phyloP scores from a whole-genome alignment of 2,329 filamentous ascomycete genomes.

The Talaromyces piceae region DNA sequence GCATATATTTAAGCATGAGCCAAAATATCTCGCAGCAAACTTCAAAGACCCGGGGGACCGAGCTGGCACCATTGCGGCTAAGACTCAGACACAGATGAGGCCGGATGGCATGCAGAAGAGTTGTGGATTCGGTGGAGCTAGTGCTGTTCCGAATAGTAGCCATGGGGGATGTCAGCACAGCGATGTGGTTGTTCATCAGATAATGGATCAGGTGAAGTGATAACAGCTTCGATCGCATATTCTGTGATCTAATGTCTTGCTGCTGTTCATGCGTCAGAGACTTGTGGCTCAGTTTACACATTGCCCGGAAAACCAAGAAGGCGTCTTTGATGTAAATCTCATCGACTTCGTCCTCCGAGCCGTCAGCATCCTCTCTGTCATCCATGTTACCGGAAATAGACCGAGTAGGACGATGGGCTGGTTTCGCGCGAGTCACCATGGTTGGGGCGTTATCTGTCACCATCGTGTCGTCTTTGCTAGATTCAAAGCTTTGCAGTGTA shows the following conservation, averaged over 20 bases:
- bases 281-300: constrained; percentile 96
- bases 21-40: constrained; percentile 97
- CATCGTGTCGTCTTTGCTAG: constrained; percentile 58
- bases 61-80: constrained; percentile 90
- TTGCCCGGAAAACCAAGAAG: constrained; percentile 92
- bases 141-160: constrained; percentile 90
- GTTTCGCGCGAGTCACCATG: constrained; percentile 54
- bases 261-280: constrained; percentile 81
- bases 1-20: constrained; percentile 90
- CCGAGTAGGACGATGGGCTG: constrained; percentile 40
- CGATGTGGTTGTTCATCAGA: constrained; percentile 86
- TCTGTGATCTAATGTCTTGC: constrained; percentile 84
- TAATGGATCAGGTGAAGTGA: constrained; percentile 94
- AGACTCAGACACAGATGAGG: constrained; percentile 94
- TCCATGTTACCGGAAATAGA: constrained; percentile 29
- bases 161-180: constrained; percentile 82
- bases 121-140: constrained; percentile 72
- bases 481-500: constrained; percentile 62
- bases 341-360: constrained; percentile 63
- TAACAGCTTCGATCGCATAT: constrained; percentile 94
- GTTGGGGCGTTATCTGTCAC: constrained; percentile 62
- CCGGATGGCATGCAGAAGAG: constrained; percentile 89
- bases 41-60: constrained; percentile 85
- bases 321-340: constrained; percentile 96
- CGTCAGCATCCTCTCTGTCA: constrained; percentile 34